Evolutionary conservation across 169 alveolate genomes (phyloP), one percentile per base, ranked within the genome.

Genomic region (Cystoisospora suis): DNA sequence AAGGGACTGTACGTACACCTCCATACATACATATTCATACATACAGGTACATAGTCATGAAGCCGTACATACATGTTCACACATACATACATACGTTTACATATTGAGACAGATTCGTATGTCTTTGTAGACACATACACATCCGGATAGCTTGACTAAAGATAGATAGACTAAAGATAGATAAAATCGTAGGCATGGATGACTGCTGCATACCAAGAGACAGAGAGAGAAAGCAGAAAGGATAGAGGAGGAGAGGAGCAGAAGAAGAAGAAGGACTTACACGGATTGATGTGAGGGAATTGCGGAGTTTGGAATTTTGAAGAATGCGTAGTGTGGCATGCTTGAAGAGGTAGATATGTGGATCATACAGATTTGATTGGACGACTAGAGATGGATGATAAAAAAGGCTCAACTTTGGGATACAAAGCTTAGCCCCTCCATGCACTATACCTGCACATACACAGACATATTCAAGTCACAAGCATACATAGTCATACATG

Each of bases 291-390:
- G 83, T 77, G 53, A 89, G 79, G 27, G 75, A 38, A 79, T 89
- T 59, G 34, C 92, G 92, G 89, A 89, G 81, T 32, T 86, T 70
- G 15, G 88, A 83, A 27, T 59, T 75, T 27, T 89, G 86, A 77
- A 89, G 81, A 4, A 89, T 77, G 46, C 80, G 58, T 34, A 89
- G 89, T 56, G 89, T 72, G 56, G 92, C 80, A 20, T 72, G 92
- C 34, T 86, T 75, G 72, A 89, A 89, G 65, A 89, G 89, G 42
- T 89, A 89, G 61, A 89, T 89, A n/a, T 89, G 92, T 4, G 92
- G 92, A 61, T 89, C 92, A 61, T 89, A 89, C 86, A 58, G 77
- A 20, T 89, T 47, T 0, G 92, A 75, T 56, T 58, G 61, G 61
- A 89, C 56, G 77, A 70, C 77, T 45, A 77, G 88, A 77, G 86